phyloP scores from a whole-genome alignment of 768 basidiomycete genomes.

The Lyophyllum decastes region DNA sequence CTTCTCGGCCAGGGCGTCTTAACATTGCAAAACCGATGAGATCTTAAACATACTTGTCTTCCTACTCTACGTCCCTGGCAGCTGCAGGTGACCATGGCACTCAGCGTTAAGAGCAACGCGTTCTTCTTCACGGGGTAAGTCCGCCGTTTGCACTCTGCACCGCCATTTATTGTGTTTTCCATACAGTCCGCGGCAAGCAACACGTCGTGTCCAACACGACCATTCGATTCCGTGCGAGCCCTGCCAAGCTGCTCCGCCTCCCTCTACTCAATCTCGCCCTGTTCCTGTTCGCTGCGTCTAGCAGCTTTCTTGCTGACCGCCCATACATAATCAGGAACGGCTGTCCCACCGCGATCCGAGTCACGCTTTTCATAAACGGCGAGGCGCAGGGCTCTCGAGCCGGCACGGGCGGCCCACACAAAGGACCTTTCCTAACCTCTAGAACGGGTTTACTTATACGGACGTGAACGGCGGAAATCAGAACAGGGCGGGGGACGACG shows the following conservation, averaged over 20 bases:
- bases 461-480: slow-evolving; percentile 24
- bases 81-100: too few species aligned
- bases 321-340: slow-evolving; percentile 22
- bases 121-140: too few species aligned
- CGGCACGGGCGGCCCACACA: slow-evolving; percentile 4
- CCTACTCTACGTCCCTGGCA: too few species aligned
- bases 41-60: too few species aligned
- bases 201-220: too few species aligned
- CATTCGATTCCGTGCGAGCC: too few species aligned
- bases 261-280: background rate
- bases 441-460: slow-evolving; percentile 24
- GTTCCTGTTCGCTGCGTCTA: background rate
- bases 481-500: slow-evolving; percentile 21
- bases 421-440: slow-evolving; percentile 17
- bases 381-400: slow-evolving; percentile 17
- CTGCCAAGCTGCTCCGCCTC: background rate
- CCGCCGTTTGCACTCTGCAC: too few species aligned
- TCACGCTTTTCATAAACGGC: slow-evolving; percentile 23
- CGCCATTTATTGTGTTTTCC: too few species aligned
- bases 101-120: too few species aligned
- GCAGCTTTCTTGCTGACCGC: slow-evolving; percentile 10
- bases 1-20: too few species aligned
- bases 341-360: slow-evolving; percentile 22
- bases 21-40: too few species aligned
- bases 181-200: too few species aligned